phyloP scores from a whole-genome alignment of 2,329 filamentous ascomycete species.

The Arthrinium phaeospermum region DNA sequence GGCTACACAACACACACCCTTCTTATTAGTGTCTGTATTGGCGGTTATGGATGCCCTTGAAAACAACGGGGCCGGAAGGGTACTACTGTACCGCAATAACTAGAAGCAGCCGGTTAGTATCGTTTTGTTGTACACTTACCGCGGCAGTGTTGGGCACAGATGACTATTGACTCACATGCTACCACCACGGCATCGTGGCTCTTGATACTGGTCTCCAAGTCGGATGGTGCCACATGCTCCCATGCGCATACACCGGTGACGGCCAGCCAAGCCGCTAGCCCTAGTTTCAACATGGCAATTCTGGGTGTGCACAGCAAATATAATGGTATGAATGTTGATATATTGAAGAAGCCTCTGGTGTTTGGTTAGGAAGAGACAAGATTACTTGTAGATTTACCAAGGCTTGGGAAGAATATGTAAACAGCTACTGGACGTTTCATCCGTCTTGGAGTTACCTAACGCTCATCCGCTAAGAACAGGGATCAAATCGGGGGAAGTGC shows the following conservation, averaged over 20 bases:
- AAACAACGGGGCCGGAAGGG: not conserved
- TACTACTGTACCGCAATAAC: conserved; percentile 14
- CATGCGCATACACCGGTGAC: not conserved
- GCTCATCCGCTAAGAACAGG: not conserved
- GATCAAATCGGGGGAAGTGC: not conserved
- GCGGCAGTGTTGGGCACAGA: too few species aligned
- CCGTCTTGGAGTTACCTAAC: not conserved
- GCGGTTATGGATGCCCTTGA: not conserved
- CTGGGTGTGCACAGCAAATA: not conserved
- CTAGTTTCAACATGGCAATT: not conserved
- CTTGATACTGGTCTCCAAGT: conserved; percentile 5
- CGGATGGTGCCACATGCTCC: conserved; percentile 15
- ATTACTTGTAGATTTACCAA: not conserved
- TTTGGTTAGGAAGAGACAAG: not conserved
- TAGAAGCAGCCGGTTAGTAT: not conserved
- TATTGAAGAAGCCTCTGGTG: not conserved
- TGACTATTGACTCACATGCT: not conserved
- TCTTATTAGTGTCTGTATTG: not conserved
- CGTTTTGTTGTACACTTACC: not conserved
- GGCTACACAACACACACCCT: conserved; percentile 18
- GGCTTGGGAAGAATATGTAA: not conserved
- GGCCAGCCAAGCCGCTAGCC: not conserved
- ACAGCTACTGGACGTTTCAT: conserved; percentile 2
- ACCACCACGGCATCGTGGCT: not conserved
- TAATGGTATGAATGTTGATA: not conserved